phyloP scores from a whole-genome alignment of 2,329 filamentous ascomycete species.

The Epichloe typhina region DNA sequence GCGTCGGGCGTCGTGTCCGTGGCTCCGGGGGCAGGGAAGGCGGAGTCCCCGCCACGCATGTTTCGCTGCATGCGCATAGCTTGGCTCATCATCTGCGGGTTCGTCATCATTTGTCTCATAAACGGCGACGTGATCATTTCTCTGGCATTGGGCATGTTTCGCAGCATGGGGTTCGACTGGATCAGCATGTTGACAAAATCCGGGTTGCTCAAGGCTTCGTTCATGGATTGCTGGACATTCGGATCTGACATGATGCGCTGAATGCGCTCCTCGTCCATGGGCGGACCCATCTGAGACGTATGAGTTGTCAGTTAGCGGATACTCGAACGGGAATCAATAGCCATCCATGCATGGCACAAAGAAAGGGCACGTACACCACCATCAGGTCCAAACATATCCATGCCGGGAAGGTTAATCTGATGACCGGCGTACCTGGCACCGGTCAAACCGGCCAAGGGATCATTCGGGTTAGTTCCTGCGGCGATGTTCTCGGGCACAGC shows the following conservation, averaged over 20 bases:
- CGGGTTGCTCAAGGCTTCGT: constrained; percentile 93
- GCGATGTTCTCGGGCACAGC: constrained; percentile 62
- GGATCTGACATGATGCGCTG: constrained; percentile 80
- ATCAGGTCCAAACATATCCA: constrained; percentile 84
- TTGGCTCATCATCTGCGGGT: constrained; percentile 70
- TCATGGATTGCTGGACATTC: constrained; percentile 74
- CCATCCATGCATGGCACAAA: not conserved
- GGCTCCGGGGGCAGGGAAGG: constrained; percentile 81
- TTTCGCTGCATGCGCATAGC: constrained; percentile 72
- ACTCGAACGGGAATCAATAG: not conserved
- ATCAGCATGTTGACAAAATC: constrained; percentile 91
- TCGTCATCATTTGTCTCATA: constrained; percentile 85
- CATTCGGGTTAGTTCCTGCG: constrained; percentile 63
- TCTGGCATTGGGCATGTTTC: constrained; percentile 60
- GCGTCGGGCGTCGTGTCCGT: constrained; percentile 70
- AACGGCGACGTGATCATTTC: constrained; percentile 80
- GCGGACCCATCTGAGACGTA: constrained; percentile 66
- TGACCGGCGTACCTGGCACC: constrained; percentile 90
- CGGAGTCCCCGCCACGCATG: constrained; percentile 41
- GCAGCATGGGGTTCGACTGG: constrained; percentile 72
- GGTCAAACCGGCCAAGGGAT: constrained; percentile 79
- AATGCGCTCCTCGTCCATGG: constrained; percentile 67
- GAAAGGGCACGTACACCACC: constrained; percentile 59
- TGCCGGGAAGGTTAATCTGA: constrained; percentile 65
- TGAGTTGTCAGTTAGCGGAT: constrained; percentile 12